Conservation (phyloP, 176 grass and related monocot species). For the Carex myosuroides region DNA sequence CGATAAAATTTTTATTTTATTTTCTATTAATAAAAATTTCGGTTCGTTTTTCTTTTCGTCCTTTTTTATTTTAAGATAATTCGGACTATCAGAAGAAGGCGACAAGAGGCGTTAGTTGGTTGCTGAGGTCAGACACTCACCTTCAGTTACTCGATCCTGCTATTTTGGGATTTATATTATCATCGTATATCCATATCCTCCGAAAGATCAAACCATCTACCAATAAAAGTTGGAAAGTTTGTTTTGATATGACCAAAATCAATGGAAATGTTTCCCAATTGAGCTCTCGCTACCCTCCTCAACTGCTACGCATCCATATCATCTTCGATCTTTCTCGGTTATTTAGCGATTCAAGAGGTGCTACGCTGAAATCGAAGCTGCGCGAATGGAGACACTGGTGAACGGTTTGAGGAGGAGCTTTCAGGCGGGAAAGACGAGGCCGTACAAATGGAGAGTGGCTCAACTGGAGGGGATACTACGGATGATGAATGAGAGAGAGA, state of each 20-base stretch:
- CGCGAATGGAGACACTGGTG: slow-evolving; percentile 22
- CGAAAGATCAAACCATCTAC: background rate
- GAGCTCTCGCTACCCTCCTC: background rate
- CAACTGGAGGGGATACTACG: slow-evolving; percentile 46
- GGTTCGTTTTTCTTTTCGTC: no score
- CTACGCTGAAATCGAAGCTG: background rate
- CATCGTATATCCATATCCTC: background rate
- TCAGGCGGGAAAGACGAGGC: slow-evolving; percentile 45
- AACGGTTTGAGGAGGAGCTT: slow-evolving; percentile 43
- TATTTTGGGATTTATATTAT: background rate
- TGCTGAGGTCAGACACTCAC: background rate
- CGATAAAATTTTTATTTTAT: no score
- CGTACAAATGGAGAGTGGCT: slow-evolving; percentile 53
- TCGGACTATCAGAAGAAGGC: no score
- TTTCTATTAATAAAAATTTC: no score
- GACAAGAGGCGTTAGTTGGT: background rate
- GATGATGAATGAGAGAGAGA: slow-evolving; percentile 75
- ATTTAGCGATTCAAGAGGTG: background rate
- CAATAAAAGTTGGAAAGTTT: background rate
- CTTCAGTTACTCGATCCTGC: slow-evolving; percentile 1
- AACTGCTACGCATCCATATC: background rate
- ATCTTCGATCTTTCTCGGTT: background rate
- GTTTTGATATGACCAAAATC: background rate
- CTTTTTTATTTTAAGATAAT: no score
- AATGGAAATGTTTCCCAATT: background rate